A percentile compares a stretch with the other conserved stretches of the same genome.
Conservation (phyloP, 2,329 filamentous ascomycete species). For the Phialophora tarda region DNA sequence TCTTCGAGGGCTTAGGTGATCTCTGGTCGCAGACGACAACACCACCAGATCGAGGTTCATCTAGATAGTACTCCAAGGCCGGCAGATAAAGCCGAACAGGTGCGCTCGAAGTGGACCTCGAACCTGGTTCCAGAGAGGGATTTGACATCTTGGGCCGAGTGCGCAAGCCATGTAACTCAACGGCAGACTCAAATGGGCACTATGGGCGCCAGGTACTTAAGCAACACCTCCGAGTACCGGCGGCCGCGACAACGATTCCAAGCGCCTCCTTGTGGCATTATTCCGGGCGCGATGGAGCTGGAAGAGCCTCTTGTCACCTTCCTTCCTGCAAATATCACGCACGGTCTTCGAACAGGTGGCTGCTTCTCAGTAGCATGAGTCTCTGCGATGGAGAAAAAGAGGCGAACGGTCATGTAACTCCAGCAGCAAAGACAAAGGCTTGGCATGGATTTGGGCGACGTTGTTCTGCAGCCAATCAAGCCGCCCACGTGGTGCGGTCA, state of each 20-base stretch:
- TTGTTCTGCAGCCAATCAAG: conserved; percentile 32
- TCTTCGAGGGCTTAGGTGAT: not conserved
- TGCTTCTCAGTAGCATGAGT: not conserved
- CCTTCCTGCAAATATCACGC: not conserved
- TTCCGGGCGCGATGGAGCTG: not conserved
- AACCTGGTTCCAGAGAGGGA: not conserved
- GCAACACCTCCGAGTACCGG: not conserved
- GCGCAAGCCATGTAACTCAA: not conserved
- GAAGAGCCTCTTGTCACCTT: not conserved
- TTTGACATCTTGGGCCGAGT: not conserved
- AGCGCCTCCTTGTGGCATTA: not conserved
- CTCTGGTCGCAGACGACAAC: not conserved
- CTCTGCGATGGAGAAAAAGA: not conserved
- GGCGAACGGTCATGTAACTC: conserved; percentile 10
- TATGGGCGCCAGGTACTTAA: not conserved
- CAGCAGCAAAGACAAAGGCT: conserved; percentile 6
- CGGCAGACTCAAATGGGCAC: not conserved
- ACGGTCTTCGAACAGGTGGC: not conserved
- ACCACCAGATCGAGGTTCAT: not conserved
- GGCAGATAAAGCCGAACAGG: not conserved
- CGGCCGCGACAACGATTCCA: not conserved
- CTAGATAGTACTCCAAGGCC: not conserved
- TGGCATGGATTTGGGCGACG: conserved; percentile 12
- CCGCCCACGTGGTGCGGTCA: conserved; percentile 19
- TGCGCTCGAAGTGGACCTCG: not conserved